These are phyloP conservation scores for Colletotrichum filicis DNA, from an alignment of 2,329 filamentous ascomycete genomes.

Conservation along the genomic window DNA sequence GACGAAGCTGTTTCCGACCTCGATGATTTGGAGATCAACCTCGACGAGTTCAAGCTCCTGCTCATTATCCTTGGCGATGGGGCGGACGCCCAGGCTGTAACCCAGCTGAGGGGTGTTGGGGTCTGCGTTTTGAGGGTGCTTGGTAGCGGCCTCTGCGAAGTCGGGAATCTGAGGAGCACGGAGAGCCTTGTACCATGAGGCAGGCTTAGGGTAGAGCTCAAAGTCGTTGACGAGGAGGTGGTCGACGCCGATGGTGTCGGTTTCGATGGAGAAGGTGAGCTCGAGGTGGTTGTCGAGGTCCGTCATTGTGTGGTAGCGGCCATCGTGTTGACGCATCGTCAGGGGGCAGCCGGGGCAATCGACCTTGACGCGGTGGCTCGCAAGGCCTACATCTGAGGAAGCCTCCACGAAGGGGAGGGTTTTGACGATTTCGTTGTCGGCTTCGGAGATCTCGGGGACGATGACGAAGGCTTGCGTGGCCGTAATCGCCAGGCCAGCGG, in stretches of 20 bases:
- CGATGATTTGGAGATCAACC: slow-evolving; percentile 68
- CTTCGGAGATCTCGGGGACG: slow-evolving; percentile 58
- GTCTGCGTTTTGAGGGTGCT: slow-evolving; percentile 45
- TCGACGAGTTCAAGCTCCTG: slow-evolving; percentile 63
- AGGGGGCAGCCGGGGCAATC: slow-evolving; percentile 66
- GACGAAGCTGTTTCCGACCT: slow-evolving; percentile 67
- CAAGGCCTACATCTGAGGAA: slow-evolving; percentile 39
- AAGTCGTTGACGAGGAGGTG: slow-evolving; percentile 68
- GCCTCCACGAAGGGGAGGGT: slow-evolving; percentile 47
- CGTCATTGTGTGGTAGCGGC: slow-evolving; percentile 40
- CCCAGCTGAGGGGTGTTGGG: slow-evolving; percentile 53
- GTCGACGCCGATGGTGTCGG: slow-evolving; percentile 50
- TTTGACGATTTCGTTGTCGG: slow-evolving; percentile 55
- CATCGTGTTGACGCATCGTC: slow-evolving; percentile 39
- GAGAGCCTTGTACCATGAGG: slow-evolving; percentile 56
- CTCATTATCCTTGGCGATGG: slow-evolving; percentile 59
- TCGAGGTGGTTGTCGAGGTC: slow-evolving; percentile 53
- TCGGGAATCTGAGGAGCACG: slow-evolving; percentile 58
- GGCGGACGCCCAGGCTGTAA: slow-evolving; percentile 57
- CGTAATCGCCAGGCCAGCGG: slow-evolving; percentile 46
- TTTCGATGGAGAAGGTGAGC: slow-evolving; percentile 65
- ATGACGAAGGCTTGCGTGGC: slow-evolving; percentile 61
- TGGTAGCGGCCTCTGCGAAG: slow-evolving; percentile 41
- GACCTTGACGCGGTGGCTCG: slow-evolving; percentile 57
- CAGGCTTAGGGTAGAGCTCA: slow-evolving; percentile 67